Base-by-base conservation (phyloP, 805 yeast species). In the Pichia occidentalis region DNA sequence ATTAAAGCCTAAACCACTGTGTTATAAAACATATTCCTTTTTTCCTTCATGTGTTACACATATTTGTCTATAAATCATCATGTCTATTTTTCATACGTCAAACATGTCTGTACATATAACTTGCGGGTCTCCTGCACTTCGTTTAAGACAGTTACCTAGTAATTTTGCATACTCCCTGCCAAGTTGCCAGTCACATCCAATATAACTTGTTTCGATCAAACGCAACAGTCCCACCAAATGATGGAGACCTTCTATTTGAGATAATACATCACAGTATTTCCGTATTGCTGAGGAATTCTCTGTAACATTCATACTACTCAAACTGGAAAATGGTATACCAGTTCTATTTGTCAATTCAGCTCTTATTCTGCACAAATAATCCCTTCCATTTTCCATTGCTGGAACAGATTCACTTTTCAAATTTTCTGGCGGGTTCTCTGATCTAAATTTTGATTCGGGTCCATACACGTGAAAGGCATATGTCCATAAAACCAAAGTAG, bases 101-200 rank as follows among this genome's bases (percentile, higher is more conserved):
- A 26, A 37, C 78, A 74, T 71, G 44, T 68, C 64, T 24, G 61
- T 63, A 53, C 80, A 75, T 4, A 68, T 60, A 3, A 70, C 59
- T 8, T 57, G 54, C 8, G 56, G 47, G 38, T 68, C 62, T 2
- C 85, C 85, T 40, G 74, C 57, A 45, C 75, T 63, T 46, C 83
- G 54, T 34, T 67, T 67, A 18, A 65, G 59, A 53, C 80, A 75
- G 47, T 75, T 71, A 29, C 55, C 57, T 33, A 76, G 57, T 42
- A 77, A 52, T 32, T 64, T 60, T 1, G 74, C 59, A 48, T 73
- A 72, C 47, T 77, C 83, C 21, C 64, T 56, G 9, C 79, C 77
- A 30, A 73, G 57, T 40, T 73, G 77, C 79, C 81, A 77, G 30
- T 63, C 60, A 44, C 71, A 59, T 7, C 51, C 51, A 22, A 49